Percentiles rank a stretch among this genome's conserved stretches.
These are phyloP conservation scores for Cotoneaster glaucophyllus DNA, from an alignment of 306 rosid genomes.

Conservation along the genomic window DNA sequence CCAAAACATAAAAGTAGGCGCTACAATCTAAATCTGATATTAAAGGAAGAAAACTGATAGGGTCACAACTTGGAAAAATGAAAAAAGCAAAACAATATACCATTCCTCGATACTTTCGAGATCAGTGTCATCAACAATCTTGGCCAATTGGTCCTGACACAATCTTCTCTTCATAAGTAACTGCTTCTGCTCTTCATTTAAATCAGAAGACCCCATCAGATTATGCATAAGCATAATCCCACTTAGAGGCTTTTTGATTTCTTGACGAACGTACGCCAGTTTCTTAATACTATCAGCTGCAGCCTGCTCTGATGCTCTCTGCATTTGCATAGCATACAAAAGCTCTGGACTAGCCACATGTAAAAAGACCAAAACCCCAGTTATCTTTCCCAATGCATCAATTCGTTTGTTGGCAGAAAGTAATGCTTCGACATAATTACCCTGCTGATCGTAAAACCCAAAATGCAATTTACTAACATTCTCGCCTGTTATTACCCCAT, in stretches of 20 bases:
- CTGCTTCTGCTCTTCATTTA: conserved; percentile 28
- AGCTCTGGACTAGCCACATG: conserved; percentile 39
- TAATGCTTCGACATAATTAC: conserved; percentile 29
- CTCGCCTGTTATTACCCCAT: conserved; percentile 25
- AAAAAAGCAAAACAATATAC: not conserved
- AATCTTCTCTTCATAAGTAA: conserved; percentile 23
- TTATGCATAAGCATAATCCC: conserved; percentile 32
- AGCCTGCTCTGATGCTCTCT: conserved; percentile 34
- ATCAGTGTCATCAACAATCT: conserved; percentile 34
- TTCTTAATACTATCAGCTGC: conserved; percentile 32
- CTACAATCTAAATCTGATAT: not conserved
- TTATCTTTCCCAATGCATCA: conserved; percentile 26
- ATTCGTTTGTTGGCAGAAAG: conserved; percentile 30
- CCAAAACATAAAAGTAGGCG: not conserved
- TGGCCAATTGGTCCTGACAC: conserved; percentile 34
- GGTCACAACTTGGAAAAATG: not conserved
- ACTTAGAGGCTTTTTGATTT: conserved; percentile 26
- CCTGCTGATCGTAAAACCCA: conserved; percentile 28
- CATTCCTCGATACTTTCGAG: conserved; percentile 36
- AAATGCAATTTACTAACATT: conserved; percentile 29
- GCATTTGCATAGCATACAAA: conserved; percentile 34
- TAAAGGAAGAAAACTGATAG: not conserved
- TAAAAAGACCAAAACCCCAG: conserved; percentile 39
- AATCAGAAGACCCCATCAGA: conserved; percentile 32
- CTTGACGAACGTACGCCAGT: conserved; percentile 32